Evolutionary conservation across 257 asterid species (phyloP).

Genomic region (Schizonepeta tenuifolia): DNA sequence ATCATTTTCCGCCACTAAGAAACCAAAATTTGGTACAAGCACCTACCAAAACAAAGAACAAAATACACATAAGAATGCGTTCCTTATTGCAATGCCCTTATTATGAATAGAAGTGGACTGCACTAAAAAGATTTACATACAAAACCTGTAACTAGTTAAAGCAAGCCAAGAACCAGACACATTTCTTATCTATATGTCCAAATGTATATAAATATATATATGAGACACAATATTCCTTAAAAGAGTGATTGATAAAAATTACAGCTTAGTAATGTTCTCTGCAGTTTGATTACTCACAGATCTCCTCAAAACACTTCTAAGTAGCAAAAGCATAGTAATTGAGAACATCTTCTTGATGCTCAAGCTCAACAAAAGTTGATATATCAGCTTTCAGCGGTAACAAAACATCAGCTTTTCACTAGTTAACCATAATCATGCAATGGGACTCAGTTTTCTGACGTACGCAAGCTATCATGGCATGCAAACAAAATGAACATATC

Average conservation of each 20-base stretch:
- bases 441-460: not conserved
- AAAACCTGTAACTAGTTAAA: too few species aligned
- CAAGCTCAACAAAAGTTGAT: constrained; percentile 11
- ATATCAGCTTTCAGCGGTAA: constrained; percentile 17
- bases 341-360: constrained; percentile 6
- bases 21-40: too few species aligned
- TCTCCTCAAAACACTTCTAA: not conserved
- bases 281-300: not conserved
- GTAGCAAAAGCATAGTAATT: constrained; percentile 5
- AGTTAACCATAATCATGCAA: not conserved
- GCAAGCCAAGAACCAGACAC: not conserved
- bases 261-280: not conserved
- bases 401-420: constrained; percentile 1
- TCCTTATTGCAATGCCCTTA: too few species aligned
- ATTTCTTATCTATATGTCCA: not conserved
- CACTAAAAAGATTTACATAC: not conserved
- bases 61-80: too few species aligned
- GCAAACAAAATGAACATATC: constrained; percentile 2
- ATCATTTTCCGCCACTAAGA: too few species aligned
- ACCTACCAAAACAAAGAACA: too few species aligned
- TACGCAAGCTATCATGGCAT: not conserved
- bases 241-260: not conserved
- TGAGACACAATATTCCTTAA: too few species aligned
- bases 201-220: too few species aligned
- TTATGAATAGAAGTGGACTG: too few species aligned